Conservation (phyloP, 2,329 filamentous ascomycete species). For the Fusarium luffae region DNA sequence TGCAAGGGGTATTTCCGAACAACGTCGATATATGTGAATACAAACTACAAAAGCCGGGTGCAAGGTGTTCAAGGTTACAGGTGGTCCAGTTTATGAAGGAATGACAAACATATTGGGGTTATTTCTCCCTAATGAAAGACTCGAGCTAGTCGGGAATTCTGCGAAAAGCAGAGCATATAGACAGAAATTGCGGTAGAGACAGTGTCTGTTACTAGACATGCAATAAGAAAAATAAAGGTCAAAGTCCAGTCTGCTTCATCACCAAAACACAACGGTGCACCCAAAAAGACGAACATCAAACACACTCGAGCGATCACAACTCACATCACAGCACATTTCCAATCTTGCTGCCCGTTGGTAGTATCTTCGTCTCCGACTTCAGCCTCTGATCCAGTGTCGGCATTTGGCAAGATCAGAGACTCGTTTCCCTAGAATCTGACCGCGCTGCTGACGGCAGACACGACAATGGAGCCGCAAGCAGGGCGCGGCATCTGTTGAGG, state of each 20-base stretch:
- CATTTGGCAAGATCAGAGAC: constrained; percentile 31
- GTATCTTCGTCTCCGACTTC: constrained; percentile 16
- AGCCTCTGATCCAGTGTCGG: constrained; percentile 32
- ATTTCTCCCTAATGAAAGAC: constrained; percentile 44
- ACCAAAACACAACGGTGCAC: background rate
- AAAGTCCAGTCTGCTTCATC: constrained; percentile 5
- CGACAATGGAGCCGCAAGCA: constrained; percentile 40
- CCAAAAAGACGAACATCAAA: background rate
- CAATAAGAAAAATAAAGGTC: constrained; percentile 3
- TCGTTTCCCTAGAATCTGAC: constrained; percentile 43
- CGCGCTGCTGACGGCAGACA: constrained; percentile 36
- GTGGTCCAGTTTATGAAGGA: constrained; percentile 42
- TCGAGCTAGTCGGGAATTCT: constrained; percentile 37
- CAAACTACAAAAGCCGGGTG: constrained; percentile 36
- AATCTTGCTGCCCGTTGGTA: constrained; percentile 3
- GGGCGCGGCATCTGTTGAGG: constrained; percentile 56
- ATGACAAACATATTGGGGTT: constrained; percentile 41
- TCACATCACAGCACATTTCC: constrained; percentile 36
- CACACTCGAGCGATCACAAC: background rate
- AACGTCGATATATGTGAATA: constrained; percentile 13
- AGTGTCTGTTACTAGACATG: constrained; percentile 12
- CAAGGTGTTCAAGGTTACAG: constrained; percentile 44
- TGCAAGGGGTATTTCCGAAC: background rate
- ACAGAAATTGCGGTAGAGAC: constrained; percentile 37
- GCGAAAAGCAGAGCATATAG: constrained; percentile 27